Conservation (phyloP, 345 rosid species). For the Hibiscus trionum region DNA sequence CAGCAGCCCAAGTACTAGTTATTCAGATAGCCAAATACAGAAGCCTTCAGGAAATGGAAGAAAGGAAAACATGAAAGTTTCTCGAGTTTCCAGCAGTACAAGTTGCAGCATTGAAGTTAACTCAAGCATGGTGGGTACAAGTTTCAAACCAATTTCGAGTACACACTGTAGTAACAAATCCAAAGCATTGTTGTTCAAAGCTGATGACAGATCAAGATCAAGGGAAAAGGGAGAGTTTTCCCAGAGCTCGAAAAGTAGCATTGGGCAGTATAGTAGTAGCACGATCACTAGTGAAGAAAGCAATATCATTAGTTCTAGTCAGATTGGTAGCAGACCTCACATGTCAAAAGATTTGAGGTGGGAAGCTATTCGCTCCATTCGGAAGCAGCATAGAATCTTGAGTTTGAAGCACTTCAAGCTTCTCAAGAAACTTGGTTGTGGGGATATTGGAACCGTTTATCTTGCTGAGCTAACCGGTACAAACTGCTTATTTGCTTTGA, state of each 20-base stretch:
- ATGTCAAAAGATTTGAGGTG: slow-evolving; percentile 71
- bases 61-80: slow-evolving; percentile 31
- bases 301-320: slow-evolving; percentile 44
- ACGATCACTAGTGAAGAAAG: slow-evolving; percentile 53
- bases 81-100: slow-evolving; percentile 29
- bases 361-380: slow-evolving; percentile 54
- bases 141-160: slow-evolving; percentile 26
- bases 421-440: slow-evolving; percentile 63
- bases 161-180: slow-evolving; percentile 21
- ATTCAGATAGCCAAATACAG: slow-evolving; percentile 16
- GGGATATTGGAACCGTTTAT: slow-evolving; percentile 69
- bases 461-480: slow-evolving; percentile 60
- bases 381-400: slow-evolving; percentile 55
- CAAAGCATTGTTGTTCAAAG: slow-evolving; percentile 26
- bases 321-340: slow-evolving; percentile 58
- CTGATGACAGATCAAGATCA: slow-evolving; percentile 44
- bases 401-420: slow-evolving; percentile 58
- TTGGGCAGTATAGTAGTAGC: slow-evolving; percentile 62
- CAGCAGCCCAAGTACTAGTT: slow-evolving; percentile 29
- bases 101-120: slow-evolving; percentile 31
- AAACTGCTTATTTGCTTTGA: slow-evolving; percentile 57
- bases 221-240: slow-evolving; percentile 64
- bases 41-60: slow-evolving; percentile 17
- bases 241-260: slow-evolving; percentile 79
- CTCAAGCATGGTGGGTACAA: slow-evolving; percentile 24